Conservation (phyloP, 306 rosid genomes). For the Hippophae gyantsensis region DNA sequence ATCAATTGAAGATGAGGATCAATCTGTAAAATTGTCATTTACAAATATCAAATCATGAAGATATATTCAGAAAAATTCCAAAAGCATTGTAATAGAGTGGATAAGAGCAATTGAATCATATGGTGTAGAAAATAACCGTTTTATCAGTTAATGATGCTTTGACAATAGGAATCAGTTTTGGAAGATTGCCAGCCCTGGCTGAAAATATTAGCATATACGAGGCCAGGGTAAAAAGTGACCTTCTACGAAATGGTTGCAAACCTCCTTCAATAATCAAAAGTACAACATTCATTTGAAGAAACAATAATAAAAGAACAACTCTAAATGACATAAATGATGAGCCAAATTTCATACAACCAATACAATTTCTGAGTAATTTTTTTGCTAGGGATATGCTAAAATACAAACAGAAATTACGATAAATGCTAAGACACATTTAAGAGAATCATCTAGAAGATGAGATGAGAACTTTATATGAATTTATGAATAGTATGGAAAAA, state of each 20-base stretch:
- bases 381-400: too few relatives aligned
- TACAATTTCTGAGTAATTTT: too few relatives aligned
- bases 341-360: neutral
- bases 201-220: slow-evolving; percentile 74
- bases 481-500: too few relatives aligned
- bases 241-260: slow-evolving; percentile 68
- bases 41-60: too few relatives aligned
- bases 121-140: slow-evolving; percentile 35
- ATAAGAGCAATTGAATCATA: slow-evolving; percentile 5
- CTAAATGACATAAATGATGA: neutral
- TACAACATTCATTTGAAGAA: slow-evolving; percentile 21
- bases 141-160: slow-evolving; percentile 43
- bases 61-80: too few relatives aligned
- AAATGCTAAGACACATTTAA: too few relatives aligned
- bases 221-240: slow-evolving; percentile 81
- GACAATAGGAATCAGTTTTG: slow-evolving; percentile 54
- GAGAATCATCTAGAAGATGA: too few relatives aligned
- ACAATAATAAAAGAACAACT: slow-evolving; percentile 9
- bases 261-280: slow-evolving; percentile 44
- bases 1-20: slow-evolving; percentile 83
- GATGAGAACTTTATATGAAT: too few relatives aligned
- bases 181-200: slow-evolving; percentile 58
- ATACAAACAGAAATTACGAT: too few relatives aligned
- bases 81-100: neutral
- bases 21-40: slow-evolving; percentile 32